Base-by-base conservation (phyloP, 768 basidiomycete species). In the Sarcodon sp. region DNA sequence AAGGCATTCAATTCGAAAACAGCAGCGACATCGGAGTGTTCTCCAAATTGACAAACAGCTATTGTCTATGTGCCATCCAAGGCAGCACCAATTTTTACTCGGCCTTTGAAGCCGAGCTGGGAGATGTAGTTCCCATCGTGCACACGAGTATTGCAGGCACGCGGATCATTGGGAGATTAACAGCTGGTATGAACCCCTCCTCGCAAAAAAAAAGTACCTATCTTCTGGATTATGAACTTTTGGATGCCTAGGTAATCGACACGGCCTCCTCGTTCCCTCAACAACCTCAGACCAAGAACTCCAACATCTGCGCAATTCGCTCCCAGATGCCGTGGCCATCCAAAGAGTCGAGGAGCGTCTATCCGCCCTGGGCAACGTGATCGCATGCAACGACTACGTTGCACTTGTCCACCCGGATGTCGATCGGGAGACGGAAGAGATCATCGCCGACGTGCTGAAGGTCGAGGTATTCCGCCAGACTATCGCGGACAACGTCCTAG, bases 381-480 rank as follows among this genome's bases (percentile, higher is more conserved):
- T 99, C 63, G 91, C 90, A 10, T 93, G 89, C 69, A 99, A 98
- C 66, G 96, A 99, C 69, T 87, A 98, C 59, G 94, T 99, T 55
- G 96, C 96, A 7, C 83, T 99, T 57, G 96, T 98, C 21, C 96
- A 99, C 64, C 96, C 96, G 7, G 96, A 99, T 55, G 69, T 98
- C 51, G 96, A 98, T 68, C 80, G 96, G 52, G 96, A 98, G 67
- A 99, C 96, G 18, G 96, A 99, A 62, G 96, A 99, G 66, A 98
- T 99, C 69, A 97, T 99, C 66, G 96, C 96, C 31, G 96, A 99
- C 64, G 90, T 96, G 15, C 78, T 99, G 56, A 98, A 98, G 66
- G 96, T 98, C 52, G 96, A 99, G 64, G 96, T 98, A 4, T 99
- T 99, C 71, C 75, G 96, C 44, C 96, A 99, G 65, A 99, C 92